A percentile compares a stretch with the other conserved stretches of the same genome.
Evolutionary conservation across 306 rosid genomes (phyloP).

Genomic region (Sesbania bispinosa): DNA sequence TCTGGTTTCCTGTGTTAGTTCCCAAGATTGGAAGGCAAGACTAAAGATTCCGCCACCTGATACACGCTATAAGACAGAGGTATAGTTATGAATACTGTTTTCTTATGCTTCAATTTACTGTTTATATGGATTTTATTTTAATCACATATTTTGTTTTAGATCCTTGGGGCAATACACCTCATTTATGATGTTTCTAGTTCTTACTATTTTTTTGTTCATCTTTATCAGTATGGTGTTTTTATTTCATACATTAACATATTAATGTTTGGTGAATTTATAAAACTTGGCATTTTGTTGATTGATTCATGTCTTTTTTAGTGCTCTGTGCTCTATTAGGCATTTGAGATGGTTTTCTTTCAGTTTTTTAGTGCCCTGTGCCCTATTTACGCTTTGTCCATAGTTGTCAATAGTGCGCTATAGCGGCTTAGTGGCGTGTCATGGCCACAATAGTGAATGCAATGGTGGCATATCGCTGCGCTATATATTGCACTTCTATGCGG

Average conservation of each 20-base stretch:
- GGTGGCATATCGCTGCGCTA: no score
- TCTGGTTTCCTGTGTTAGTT: constrained; percentile 40
- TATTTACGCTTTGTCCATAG: no score
- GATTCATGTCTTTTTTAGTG: background rate
- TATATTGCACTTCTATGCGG: no score
- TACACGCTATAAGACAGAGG: constrained; percentile 91
- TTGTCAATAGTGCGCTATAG: no score
- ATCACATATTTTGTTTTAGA: constrained; percentile 12
- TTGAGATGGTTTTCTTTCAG: background rate
- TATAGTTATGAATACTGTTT: constrained; percentile 24
- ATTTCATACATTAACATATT: background rate
- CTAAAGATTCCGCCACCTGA: constrained; percentile 76
- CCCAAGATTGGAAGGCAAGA: constrained; percentile 96
- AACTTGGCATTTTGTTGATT: background rate
- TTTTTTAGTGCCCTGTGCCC: background rate
- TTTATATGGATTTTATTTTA: background rate
- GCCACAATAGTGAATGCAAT: no score
- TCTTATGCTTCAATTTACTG: constrained; percentile 1
- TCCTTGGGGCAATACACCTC: background rate
- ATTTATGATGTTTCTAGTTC: background rate
- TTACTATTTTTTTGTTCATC: background rate
- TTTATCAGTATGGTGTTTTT: background rate
- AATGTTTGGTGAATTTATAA: background rate
- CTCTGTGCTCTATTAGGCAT: background rate
- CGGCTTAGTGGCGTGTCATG: no score